phyloP scores from a whole-genome alignment of 148 eudicot genomes.

The Salicornia ramosissima region DNA sequence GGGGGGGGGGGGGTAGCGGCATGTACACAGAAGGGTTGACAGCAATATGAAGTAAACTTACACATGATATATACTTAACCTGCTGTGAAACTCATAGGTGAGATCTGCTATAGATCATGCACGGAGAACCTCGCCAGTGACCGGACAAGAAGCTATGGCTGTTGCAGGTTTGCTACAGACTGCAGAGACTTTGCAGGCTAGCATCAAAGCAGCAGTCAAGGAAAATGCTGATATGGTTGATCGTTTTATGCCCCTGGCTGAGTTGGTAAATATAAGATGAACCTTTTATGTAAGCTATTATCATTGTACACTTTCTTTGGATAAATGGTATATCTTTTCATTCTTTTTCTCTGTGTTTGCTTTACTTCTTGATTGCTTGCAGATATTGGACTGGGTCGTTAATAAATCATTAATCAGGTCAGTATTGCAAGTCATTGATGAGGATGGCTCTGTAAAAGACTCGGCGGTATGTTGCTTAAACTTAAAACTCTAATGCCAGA shows the following conservation, averaged over 20 bases:
- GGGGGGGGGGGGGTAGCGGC: not conserved
- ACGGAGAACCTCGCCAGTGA: slow-evolving; percentile 50
- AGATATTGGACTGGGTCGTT: slow-evolving; percentile 67
- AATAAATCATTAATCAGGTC: slow-evolving; percentile 56
- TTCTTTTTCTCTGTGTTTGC: slow-evolving; percentile 12
- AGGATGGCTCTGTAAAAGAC: slow-evolving; percentile 87
- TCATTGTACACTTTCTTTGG: slow-evolving; percentile 4
- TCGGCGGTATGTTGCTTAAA: slow-evolving; percentile 59
- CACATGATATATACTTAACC: slow-evolving; percentile 9
- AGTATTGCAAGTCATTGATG: slow-evolving; percentile 63
- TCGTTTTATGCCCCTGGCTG: slow-evolving; percentile 79
- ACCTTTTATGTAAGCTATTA: slow-evolving; percentile 20
- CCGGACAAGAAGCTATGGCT: slow-evolving; percentile 80
- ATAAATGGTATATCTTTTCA: slow-evolving; percentile 14
- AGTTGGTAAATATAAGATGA: slow-evolving; percentile 40
- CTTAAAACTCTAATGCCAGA: not conserved
- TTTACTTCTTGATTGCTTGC: slow-evolving; percentile 21
- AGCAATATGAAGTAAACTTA: slow-evolving; percentile 1
- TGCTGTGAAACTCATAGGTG: slow-evolving; percentile 41
- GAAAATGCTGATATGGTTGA: slow-evolving; percentile 62
- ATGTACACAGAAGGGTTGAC: not conserved
- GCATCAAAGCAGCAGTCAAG: slow-evolving; percentile 63
- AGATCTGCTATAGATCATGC: slow-evolving; percentile 61
- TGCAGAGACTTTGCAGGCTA: slow-evolving; percentile 61
- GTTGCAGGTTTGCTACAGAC: slow-evolving; percentile 48